Evolutionary conservation across 2,329 filamentous ascomycete genomes (phyloP).

Genomic region (Monosporascus ibericus): DNA sequence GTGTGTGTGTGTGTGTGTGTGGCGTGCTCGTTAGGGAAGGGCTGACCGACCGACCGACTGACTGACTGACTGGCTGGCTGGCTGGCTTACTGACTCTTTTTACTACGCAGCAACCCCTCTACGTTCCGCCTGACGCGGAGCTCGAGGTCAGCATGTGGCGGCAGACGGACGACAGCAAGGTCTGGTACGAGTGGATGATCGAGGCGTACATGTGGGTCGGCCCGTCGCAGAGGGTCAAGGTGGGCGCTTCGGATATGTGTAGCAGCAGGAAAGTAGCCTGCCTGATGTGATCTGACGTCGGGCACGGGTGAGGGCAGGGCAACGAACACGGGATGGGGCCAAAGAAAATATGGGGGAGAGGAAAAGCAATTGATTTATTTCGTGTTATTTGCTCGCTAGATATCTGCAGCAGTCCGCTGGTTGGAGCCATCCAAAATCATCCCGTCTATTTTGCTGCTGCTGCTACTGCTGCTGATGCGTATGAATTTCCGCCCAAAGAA

Average conservation of each 20-base stretch:
- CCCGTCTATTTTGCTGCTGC: no score
- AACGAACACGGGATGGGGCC: not conserved
- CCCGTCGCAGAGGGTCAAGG: conserved; percentile 55
- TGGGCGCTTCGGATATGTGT: conserved; percentile 60
- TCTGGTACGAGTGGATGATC: conserved; percentile 98
- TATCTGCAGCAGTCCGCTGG: not conserved
- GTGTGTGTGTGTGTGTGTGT: no score
- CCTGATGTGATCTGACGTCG: conserved; percentile 49
- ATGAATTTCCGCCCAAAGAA: not conserved
- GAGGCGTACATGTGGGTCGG: conserved; percentile 70
- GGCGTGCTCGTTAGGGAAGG: no score
- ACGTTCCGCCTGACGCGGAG: conserved; percentile 77
- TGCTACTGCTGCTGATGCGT: no score
- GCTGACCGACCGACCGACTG: not conserved
- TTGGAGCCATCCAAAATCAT: not conserved
- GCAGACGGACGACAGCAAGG: conserved; percentile 88
- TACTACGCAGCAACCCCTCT: conserved; percentile 63
- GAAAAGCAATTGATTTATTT: not conserved
- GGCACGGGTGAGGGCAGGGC: not conserved
- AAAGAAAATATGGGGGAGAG: not conserved
- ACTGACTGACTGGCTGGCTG: not conserved
- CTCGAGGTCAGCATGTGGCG: conserved; percentile 92
- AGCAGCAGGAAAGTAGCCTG: conserved; percentile 66
- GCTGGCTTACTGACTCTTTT: conserved; percentile 3
- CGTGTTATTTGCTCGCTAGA: not conserved